Evolutionary conservation across 257 asterid genomes (phyloP).

Genomic region (Knoxia roxburghii): DNA sequence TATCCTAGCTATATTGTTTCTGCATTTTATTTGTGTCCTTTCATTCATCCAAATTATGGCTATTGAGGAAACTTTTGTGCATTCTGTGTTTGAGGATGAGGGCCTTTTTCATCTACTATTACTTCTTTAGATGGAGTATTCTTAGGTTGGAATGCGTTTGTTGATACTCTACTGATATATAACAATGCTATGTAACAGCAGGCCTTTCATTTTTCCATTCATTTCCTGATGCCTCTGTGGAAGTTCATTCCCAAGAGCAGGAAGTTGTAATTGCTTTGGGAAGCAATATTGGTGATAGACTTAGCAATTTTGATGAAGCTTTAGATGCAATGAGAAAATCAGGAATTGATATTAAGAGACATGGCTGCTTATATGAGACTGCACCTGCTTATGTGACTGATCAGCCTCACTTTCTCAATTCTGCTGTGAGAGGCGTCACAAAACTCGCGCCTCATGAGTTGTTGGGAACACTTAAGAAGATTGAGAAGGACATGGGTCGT

Average conservation of each 20-base stretch:
- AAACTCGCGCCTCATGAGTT: conserved; percentile 66
- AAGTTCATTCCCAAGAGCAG: conserved; percentile 66
- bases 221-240: conserved; percentile 40
- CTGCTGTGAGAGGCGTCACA: conserved; percentile 78
- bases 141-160: background rate
- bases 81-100: background rate
- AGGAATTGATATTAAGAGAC: conserved; percentile 66
- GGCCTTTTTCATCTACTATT: background rate
- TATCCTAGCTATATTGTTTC: background rate
- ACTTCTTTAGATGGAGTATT: background rate
- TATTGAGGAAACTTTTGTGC: conserved; percentile 7
- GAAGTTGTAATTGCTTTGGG: conserved; percentile 87
- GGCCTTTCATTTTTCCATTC: conserved; percentile 37
- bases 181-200: conserved; percentile 25
- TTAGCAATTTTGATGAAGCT: conserved; percentile 76
- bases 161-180: conserved; percentile 3
- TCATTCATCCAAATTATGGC: background rate
- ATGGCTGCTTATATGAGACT: conserved; percentile 80
- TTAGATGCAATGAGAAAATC: conserved; percentile 62
- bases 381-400: conserved; percentile 88
- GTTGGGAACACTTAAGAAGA: conserved; percentile 55
- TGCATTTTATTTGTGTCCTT: background rate
- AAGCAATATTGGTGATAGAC: conserved; percentile 84
- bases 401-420: conserved; percentile 84
- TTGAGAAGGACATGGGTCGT: conserved; percentile 89